Base-by-base conservation (phyloP, 495 filamentous ascomycete species). In the Trichoderma orchidacearum region DNA sequence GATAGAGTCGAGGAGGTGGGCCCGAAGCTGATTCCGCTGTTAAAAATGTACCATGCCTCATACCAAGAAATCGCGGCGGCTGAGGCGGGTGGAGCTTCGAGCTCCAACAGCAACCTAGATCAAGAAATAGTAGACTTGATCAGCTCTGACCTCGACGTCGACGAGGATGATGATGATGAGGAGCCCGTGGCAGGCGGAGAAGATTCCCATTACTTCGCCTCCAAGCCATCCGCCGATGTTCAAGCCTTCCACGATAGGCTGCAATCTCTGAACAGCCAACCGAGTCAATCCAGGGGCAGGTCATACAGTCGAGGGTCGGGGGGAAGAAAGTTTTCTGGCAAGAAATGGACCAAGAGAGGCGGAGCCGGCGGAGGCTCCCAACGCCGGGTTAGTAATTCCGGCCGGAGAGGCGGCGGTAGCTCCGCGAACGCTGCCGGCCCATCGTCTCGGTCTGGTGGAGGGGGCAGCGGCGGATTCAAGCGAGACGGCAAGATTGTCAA, bases 1-100 rank as follows among this genome's bases (percentile, higher is more conserved):
- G 82, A 88, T 21, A 87, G 83, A 64, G 86, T 93, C 23, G 63
- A 77, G 5, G 71, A 71, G n/a, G 87, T 86, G 63, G 90, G 90
- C 17, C 68, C 68, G 28, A 69, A 72, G 31, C 85, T 96, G 54
- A 63, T 90, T 11, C 76, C 78, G 11, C 65, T 95, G 7, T 72
- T 93, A 12, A 70, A 71, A 18, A 70, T 77, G 30, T 78, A 77
- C 29, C 74, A 78, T 28, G 59, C 67, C 1, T 71, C 78, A 23
- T 89, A 89, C 61, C 69, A 74, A 15, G 78, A 81, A 53, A 80
- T 89, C 63, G 83, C 74, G 68, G 63, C 6, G 50, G 53, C 34
- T 11, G 53, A 51, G 15, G 36, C 53, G 7, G 56, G 54, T 25
- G 29, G n/a, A 5, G 56, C 45, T 9, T 56, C 56, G 7, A 38